Percentiles rank a stretch among this genome's conserved stretches.
These are phyloP conservation scores for Aspergillus brunneoviolaceus DNA, from an alignment of 2,329 filamentous ascomycete species.

Conservation along the genomic window DNA sequence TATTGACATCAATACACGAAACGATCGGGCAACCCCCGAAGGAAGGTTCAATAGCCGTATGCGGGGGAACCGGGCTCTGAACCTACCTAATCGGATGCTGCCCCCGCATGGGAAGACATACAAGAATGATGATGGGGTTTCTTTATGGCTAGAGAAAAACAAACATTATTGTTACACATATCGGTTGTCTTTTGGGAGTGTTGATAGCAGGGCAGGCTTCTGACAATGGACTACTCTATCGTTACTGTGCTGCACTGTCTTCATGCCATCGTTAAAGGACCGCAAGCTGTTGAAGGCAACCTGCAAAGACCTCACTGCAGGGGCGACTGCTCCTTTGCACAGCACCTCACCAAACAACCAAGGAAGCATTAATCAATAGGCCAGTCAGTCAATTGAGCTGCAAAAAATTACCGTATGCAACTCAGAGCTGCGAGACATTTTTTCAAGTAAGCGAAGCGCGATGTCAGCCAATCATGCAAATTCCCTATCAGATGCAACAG, in stretches of 20 bases:
- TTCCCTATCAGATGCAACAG: too few relatives aligned
- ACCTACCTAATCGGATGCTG: neutral
- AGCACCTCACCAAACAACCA: neutral
- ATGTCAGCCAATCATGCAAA: too few relatives aligned
- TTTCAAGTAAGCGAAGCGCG: too few relatives aligned
- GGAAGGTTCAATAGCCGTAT: neutral
- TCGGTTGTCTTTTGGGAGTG: too few relatives aligned
- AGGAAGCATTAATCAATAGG: neutral
- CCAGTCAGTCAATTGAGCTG: too few relatives aligned
- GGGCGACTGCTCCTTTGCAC: neutral
- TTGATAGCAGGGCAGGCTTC: too few relatives aligned
- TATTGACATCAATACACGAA: neutral
- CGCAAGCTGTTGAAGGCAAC: neutral
- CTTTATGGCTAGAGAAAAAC: too few relatives aligned
- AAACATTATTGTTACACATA: too few relatives aligned
- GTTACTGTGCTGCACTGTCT: neutral
- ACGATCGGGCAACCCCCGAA: neutral
- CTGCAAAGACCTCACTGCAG: neutral
- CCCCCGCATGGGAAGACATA: neutral
- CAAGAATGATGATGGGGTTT: neutral
- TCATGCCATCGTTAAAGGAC: neutral
- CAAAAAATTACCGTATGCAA: too few relatives aligned
- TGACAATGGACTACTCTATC: neutral
- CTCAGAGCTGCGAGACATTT: too few relatives aligned
- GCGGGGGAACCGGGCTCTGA: neutral